phyloP scores from a whole-genome alignment of 805 yeast species.

The Zygosaccharomyces gambellarensis region DNA sequence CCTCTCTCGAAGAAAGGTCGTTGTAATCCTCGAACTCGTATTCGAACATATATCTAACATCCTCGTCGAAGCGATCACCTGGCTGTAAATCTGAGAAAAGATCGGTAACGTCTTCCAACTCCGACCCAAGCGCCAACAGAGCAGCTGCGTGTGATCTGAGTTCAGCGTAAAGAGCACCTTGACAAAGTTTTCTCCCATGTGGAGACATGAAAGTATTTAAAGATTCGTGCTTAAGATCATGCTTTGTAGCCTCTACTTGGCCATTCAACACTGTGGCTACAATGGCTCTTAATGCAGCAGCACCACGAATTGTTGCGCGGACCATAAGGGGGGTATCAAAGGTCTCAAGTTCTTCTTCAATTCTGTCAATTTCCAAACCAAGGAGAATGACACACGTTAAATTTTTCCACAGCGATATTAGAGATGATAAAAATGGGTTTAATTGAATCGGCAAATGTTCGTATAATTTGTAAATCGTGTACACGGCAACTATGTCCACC shows the following conservation, averaged over 20 bases:
- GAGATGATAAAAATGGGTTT: constrained; percentile 59
- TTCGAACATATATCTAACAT: constrained; percentile 56
- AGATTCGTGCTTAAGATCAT: constrained; percentile 58
- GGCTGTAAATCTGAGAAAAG: constrained; percentile 50
- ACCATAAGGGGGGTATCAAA: constrained; percentile 44
- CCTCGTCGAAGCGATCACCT: constrained; percentile 67
- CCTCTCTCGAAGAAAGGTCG: constrained; percentile 32
- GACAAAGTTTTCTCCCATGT: constrained; percentile 54
- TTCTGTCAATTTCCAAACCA: constrained; percentile 58
- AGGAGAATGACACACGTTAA: constrained; percentile 54
- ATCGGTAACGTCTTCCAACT: constrained; percentile 47
- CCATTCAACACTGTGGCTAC: constrained; percentile 57
- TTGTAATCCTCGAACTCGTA: constrained; percentile 46
- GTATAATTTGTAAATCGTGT: constrained; percentile 43
- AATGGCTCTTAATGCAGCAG: constrained; percentile 57
- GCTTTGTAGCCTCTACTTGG: constrained; percentile 38
- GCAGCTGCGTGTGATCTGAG: constrained; percentile 55
- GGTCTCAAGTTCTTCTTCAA: constrained; percentile 39
- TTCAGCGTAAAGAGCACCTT: constrained; percentile 57
- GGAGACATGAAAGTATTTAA: constrained; percentile 61
- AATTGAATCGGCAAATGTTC: constrained; percentile 33
- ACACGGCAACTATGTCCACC: constrained; percentile 40
- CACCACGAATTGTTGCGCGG: constrained; percentile 51
- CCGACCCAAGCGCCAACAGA: constrained; percentile 45
- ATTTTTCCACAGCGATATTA: constrained; percentile 61